These are phyloP conservation scores for Oehlia diaphana DNA, from an alignment of 192 early-diverging fungal species.

Conservation along the genomic window DNA sequence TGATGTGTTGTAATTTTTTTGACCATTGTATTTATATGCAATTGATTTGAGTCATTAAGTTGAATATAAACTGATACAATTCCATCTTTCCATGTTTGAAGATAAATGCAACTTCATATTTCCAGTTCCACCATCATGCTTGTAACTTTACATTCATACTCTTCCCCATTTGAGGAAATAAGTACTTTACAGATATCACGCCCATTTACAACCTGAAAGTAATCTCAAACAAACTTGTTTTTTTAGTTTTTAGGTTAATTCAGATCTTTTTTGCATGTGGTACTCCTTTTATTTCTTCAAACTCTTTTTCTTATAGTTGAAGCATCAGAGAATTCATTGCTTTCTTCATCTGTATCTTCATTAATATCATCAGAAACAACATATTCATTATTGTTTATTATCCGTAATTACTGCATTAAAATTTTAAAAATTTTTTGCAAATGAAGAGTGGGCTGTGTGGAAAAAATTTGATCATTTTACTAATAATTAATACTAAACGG, in stretches of 20 bases:
- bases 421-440: no score
- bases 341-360: no score
- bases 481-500: no score
- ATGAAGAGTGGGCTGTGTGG: no score
- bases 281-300: no score
- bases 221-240: not conserved
- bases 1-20: no score
- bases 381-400: no score
- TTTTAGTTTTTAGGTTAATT: not conserved
- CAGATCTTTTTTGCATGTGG: not conserved
- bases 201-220: slow-evolving; percentile 10
- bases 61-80: not conserved
- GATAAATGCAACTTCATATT: not conserved
- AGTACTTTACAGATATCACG: not conserved
- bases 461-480: no score
- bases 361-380: no score
- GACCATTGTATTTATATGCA: not conserved
- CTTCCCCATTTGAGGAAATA: not conserved
- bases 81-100: not conserved
- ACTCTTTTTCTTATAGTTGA: no score
- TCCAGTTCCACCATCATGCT: slow-evolving; percentile 6
- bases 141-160: not conserved
- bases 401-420: no score
- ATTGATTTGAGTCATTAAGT: not conserved
- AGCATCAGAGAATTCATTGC: no score